Conservation (phyloP, 176 grass and related monocot species). For the Aegilops umbellulata region DNA sequence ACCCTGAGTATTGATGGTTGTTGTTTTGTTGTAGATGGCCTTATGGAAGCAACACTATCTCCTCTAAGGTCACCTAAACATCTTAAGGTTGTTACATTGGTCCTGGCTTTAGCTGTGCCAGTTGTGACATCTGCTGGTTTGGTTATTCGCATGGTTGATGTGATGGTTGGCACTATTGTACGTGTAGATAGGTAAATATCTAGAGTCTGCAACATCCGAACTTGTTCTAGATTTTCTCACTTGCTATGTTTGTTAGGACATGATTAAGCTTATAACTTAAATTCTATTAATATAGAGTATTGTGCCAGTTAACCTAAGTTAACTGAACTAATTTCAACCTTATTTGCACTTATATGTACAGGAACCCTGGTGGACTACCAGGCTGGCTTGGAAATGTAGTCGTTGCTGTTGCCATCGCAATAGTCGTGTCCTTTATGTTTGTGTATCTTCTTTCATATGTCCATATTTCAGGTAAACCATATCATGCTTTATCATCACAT, state of each 20-base stretch:
- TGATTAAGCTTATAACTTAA: neutral
- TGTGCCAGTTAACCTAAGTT: constrained; percentile 7
- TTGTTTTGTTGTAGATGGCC: constrained; percentile 66
- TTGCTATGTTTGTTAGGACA: neutral
- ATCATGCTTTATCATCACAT: constrained; percentile 1
- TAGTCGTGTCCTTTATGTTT: constrained; percentile 64
- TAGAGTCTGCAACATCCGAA: neutral
- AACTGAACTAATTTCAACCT: constrained; percentile 14
- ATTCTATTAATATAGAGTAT: neutral
- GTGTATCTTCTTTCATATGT: constrained; percentile 95
- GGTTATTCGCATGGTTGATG: constrained; percentile 61
- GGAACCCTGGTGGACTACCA: constrained; percentile 79
- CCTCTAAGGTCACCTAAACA: constrained; percentile 66
- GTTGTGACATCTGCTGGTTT: constrained; percentile 68
- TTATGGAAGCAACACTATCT: constrained; percentile 94
- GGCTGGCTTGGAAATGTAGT: constrained; percentile 76
- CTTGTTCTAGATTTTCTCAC: constrained; percentile 2
- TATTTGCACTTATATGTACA: constrained; percentile 52
- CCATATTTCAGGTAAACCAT: constrained; percentile 84
- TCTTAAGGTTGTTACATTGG: constrained; percentile 84
- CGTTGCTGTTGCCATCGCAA: constrained; percentile 60
- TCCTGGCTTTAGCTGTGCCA: constrained; percentile 63
- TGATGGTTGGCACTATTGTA: constrained; percentile 70
- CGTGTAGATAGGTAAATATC: constrained; percentile 74
- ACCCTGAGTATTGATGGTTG: constrained; percentile 2